Evolutionary conservation across 2,329 filamentous ascomycete species (phyloP).

Genomic region (Hypoxylon sp.): DNA sequence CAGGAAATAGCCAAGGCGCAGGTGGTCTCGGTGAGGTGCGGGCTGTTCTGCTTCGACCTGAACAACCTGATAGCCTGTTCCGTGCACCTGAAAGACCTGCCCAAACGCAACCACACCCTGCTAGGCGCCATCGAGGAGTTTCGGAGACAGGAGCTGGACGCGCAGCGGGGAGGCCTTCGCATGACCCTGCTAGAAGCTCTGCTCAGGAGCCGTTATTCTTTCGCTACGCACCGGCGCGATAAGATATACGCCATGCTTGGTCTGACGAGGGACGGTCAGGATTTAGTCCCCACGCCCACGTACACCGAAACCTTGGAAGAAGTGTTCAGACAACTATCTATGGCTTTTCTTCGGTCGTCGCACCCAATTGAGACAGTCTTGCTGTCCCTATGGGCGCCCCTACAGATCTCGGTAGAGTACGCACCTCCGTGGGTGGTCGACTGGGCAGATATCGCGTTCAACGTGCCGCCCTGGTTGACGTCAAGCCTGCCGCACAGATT

Average conservation of each 20-base stretch:
- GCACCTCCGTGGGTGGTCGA: slow-evolving; percentile 9
- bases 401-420: neutral
- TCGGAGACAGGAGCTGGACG: slow-evolving; percentile 6
- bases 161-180: slow-evolving; percentile 9
- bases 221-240: slow-evolving; percentile 14
- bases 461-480: slow-evolving; percentile 10
- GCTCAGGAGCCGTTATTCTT: slow-evolving; percentile 13
- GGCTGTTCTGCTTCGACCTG: slow-evolving; percentile 4
- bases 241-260: slow-evolving; percentile 16
- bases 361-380: slow-evolving; percentile 8
- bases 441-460: slow-evolving; percentile 17
- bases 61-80: slow-evolving; percentile 5
- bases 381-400: slow-evolving; percentile 10
- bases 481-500: slow-evolving; percentile 1
- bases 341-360: slow-evolving; percentile 6
- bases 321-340: slow-evolving; percentile 9
- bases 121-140: slow-evolving; percentile 11
- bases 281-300: slow-evolving; percentile 15
- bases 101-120: slow-evolving; percentile 6
- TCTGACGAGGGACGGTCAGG: slow-evolving; percentile 11
- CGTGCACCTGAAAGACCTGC: slow-evolving; percentile 3
- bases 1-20: slow-evolving; percentile 15
- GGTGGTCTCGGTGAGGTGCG: slow-evolving; percentile 7
- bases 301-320: slow-evolving; percentile 6
- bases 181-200: slow-evolving; percentile 14